Evolutionary conservation across 1,284 basidiomycete genomes (phyloP).

Genomic region (Afroboletus lepidellus): DNA sequence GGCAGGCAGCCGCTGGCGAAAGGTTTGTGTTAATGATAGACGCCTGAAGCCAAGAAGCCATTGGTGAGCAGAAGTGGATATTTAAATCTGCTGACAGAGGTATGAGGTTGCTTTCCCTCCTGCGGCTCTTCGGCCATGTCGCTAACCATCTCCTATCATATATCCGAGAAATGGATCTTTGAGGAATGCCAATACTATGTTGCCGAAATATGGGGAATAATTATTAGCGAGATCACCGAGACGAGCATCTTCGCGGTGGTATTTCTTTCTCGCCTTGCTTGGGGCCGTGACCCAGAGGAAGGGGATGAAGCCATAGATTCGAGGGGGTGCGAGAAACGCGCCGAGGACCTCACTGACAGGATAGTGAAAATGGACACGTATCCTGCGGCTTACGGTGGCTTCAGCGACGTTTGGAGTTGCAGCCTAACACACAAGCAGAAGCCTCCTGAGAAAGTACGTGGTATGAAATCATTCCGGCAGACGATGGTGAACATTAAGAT

Average conservation of each 20-base stretch:
- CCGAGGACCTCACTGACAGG: constrained; percentile 15
- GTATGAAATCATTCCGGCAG: neutral
- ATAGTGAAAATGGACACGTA: constrained; percentile 14
- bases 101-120: too few species aligned
- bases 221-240: neutral
- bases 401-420: constrained; percentile 30
- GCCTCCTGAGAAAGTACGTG: constrained; percentile 13
- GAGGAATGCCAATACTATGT: too few species aligned
- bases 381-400: constrained; percentile 25
- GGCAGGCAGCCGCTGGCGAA: too few species aligned
- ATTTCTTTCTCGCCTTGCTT: neutral
- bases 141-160: too few species aligned
- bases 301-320: too few species aligned
- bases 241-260: neutral
- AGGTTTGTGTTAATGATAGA: too few species aligned
- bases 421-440: neutral
- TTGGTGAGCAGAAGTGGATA: too few species aligned
- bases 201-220: too few species aligned
- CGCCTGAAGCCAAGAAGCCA: too few species aligned
- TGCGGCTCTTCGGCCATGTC: too few species aligned
- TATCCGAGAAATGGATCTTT: too few species aligned
- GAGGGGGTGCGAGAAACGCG: neutral
- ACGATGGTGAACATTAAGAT: neutral
- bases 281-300: neutral
- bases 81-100: too few species aligned